Conservation (phyloP, 1,284 basidiomycete species). For the Cryptococcus depauperatus region DNA sequence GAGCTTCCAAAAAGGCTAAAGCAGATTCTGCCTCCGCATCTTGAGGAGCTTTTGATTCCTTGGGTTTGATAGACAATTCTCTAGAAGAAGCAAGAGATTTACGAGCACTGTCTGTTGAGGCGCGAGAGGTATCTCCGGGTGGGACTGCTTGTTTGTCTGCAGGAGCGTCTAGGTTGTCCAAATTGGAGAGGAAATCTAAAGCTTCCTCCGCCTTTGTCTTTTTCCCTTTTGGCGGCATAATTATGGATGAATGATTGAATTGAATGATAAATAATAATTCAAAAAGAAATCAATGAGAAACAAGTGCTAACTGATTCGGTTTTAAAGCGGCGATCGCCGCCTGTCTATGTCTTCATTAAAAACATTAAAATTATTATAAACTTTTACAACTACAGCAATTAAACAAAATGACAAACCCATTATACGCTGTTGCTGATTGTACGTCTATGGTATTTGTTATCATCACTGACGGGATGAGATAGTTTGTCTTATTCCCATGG, state of each 20-base stretch:
- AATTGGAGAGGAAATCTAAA: slow-evolving; percentile 78
- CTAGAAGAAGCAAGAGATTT: slow-evolving; percentile 8
- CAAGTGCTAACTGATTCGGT: no score
- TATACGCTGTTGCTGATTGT: slow-evolving; percentile 31
- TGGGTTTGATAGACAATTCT: slow-evolving; percentile 6
- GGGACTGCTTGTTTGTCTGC: slow-evolving; percentile 5
- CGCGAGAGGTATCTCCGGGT: slow-evolving; percentile 4
- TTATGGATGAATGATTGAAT: background rate
- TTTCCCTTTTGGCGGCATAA: slow-evolving; percentile 40
- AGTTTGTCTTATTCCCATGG: slow-evolving; percentile 47
- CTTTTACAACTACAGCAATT: no score
- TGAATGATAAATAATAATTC: background rate
- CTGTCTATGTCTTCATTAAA: no score
- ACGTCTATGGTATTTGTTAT: background rate
- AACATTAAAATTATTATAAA: no score
- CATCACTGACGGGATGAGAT: background rate
- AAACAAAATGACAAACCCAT: slow-evolving; percentile 8
- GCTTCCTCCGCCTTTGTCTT: slow-evolving; percentile 78
- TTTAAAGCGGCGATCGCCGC: no score
- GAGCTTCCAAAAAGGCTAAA: slow-evolving; percentile 78
- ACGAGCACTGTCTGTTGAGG: slow-evolving; percentile 13
- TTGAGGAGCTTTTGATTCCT: slow-evolving; percentile 48
- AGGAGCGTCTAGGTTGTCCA: slow-evolving; percentile 60
- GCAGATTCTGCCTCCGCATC: slow-evolving; percentile 48
- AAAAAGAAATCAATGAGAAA: background rate